Base-by-base conservation (phyloP, 495 filamentous ascomycete species). In the Clohesyomyces aquaticus region DNA sequence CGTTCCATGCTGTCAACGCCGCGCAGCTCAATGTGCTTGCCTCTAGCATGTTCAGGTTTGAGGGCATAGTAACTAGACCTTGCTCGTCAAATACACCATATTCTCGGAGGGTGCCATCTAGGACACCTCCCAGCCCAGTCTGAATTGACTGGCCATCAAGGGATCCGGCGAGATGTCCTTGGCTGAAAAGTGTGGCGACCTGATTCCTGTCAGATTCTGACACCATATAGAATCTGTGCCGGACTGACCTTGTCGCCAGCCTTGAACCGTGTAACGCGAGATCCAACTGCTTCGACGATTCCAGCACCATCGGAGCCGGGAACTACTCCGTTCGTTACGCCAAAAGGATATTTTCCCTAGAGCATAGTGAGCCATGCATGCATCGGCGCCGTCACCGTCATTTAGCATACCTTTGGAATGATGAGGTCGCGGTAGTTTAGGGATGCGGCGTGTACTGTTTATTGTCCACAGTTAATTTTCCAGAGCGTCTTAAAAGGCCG, bases 361-460 rank as follows among this genome's bases (percentile, higher is more conserved):
- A 23, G 4, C 4, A 6, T 6, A 47, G 8, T 23, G 19, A 23
- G 8, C 21, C 18, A 6, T 47, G 43, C 8, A 4, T 18, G 14
- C 8, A 8, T 4, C 18, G 6, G 21, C 4, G 4, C 21, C 6
- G 4, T 47, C 21, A 47, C 4, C 4, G n/a, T n/a, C 4, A n/a
- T n/a, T 47, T 3, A 14, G 27, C 26, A 29, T 74, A 84, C 86
- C 79, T 81, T 81, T 4, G 88, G 83, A 65, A 96, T 92, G 63
- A 89, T 82, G 52, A 93, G 76, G 69, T 94, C 91, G 55, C 91
- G 85, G 76, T 88, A 96, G 74, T 96, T 95, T 56, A 96, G 78
- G 1, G 91, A 91, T 0, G 84, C 88, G 21, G 82, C 89, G 57
- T 86, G 79, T 14, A 93, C 77, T 75, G 35, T 23, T 16, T 22